phyloP scores from a whole-genome alignment of 2,329 filamentous ascomycete species.

The Apiospora sp. region DNA sequence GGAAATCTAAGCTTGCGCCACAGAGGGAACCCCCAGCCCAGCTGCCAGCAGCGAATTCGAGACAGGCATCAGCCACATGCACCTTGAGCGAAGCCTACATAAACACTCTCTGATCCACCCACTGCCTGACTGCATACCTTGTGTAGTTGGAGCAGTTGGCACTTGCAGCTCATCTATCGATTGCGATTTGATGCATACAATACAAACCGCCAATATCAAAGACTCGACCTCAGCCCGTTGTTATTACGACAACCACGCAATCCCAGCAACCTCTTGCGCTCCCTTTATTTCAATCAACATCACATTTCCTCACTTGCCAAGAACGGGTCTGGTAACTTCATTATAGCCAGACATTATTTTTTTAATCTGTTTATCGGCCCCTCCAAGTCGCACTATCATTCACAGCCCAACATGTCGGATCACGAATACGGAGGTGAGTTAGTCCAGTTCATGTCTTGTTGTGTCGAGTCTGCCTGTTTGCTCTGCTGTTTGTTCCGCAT shows the following conservation, averaged over 20 bases:
- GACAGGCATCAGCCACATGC: constrained; percentile 20
- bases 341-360: background rate
- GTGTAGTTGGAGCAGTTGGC: constrained; percentile 22
- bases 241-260: constrained; percentile 1
- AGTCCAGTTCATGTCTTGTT: constrained; percentile 3
- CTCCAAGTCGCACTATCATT: background rate
- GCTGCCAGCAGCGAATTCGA: background rate
- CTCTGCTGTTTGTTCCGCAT: constrained; percentile 10
- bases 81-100: constrained; percentile 23
- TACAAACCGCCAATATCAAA: constrained; percentile 19
- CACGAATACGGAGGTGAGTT: constrained; percentile 70
- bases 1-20: constrained; percentile 24
- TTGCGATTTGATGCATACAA: constrained; percentile 16
- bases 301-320: background rate
- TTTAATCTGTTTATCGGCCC: background rate
- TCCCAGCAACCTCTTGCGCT: background rate
- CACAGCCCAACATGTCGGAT: constrained; percentile 63
- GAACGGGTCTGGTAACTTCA: background rate
- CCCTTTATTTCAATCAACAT: background rate
- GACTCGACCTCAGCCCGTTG: constrained; percentile 21
- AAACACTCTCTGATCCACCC: constrained; percentile 25
- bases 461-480: constrained; percentile 11
- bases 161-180: constrained; percentile 21
- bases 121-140: constrained; percentile 14
- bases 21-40: constrained; percentile 5